Evolutionary conservation across 2,329 filamentous ascomycete genomes (phyloP), one percentile per base, ranked within the genome.

Genomic region (Grosmannia penicillata): DNA sequence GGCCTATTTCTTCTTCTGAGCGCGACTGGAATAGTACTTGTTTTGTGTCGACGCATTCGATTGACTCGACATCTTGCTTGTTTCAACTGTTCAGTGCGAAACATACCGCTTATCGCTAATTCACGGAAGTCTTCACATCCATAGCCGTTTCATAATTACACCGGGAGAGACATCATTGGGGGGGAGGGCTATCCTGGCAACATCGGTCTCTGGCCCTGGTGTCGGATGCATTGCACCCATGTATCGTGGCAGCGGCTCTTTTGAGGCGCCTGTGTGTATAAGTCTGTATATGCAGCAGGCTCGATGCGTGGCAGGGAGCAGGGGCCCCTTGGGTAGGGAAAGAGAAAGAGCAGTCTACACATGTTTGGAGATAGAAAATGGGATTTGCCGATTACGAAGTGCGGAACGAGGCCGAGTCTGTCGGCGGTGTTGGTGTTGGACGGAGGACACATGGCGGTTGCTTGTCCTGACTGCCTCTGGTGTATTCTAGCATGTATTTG

Each of bases 1-100:
- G 50, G 91, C 86, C 39, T 98, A 95, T 62, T 75, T 96, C 59
- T 86, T 98, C 67, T 98, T 98, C 61, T 98, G 77, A 68, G 22
- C 3, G 9, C 17, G 23, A 24, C 10, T 14, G 9, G 19, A 8
- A 26, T 26, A 8, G 24, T 26, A 26, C 13, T 26, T 8, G 14
- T 7, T 14, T 15, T 29, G 11, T 14, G n/a, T n/a, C n/a, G n/a
- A n/a, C n/a, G n/a, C n/a, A n/a, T n/a, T 14, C n/a, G n/a, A 14
- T 14, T 17, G 13, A 29, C 17, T 29, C 7, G 11, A 15, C 27
- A n/a, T 29, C 25, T 29, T 29, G n/a, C 17, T 29, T 29, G 8
- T 29, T 29, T 18, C 22, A 23, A 34, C 32, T n/a, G 32, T 15
- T 15, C 17, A 9, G 24, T 8, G 8, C n/a, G 27, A 29, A 15